Evolutionary conservation across 257 asterid genomes (phyloP), one percentile per base, ranked within the genome.

Genomic region (Cinchona pubescens): DNA sequence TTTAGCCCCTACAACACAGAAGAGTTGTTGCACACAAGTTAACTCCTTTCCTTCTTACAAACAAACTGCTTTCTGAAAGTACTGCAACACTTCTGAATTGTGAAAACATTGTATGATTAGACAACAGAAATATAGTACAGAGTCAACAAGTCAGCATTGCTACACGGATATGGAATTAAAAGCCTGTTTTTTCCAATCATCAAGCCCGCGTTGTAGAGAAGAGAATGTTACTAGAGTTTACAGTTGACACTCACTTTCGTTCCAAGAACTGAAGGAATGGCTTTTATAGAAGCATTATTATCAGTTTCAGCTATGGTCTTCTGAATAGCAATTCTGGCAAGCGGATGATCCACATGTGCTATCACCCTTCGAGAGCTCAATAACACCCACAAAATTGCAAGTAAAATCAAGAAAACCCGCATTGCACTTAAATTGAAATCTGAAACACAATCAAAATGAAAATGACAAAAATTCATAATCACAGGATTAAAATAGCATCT

Each of bases 251-350:
- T 85, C 85, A 89, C 99, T 35, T 83, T 84, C 65, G 67, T 65
- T 60, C 99, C 99, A 58, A 94, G 97, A 83, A 90, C 72, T 40
- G 93, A 84, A 25, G 99, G 97, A 78, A 89, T 81, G 9, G 90
- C 97, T 79, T 82, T 89, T 38, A 94, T 80, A 45, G 59, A 85
- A 55, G 99, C 94, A 71, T 75, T 42, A 34, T 69, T 49, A 60
- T 94, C 92, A 59, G 90, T 76, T 61, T 87, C 91, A 75, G 86
- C 49, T 56, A 90, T 88, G 32, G 93, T 78, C 67, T 86, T 87
- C 76, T 90, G 91, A 48, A 94, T 78, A 5, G 85, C 85, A 63
- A 94, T 86, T 32, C 58, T 37, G 7, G 96, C 82, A 55, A 94
- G 92, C 21, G 99, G 97, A 59, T 94, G 97, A 79, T 71, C 86